These are phyloP conservation scores for Erigeron philadelphicus DNA, from an alignment of 140 eudicot genomes.

Conservation along the genomic window DNA sequence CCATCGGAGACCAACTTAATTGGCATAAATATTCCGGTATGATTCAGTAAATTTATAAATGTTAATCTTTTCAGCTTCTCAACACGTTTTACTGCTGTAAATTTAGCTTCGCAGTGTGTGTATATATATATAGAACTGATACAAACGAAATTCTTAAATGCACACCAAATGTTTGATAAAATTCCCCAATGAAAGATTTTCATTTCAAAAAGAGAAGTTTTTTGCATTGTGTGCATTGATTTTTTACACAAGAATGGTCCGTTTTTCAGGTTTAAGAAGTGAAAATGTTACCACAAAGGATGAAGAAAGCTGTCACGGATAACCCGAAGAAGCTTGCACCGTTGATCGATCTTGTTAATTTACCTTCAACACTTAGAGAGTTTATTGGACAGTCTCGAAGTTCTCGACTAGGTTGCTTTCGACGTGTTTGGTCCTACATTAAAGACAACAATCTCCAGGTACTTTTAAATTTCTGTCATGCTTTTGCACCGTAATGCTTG, in stretches of 20 bases:
- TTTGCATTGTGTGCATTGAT: slow-evolving; percentile 1
- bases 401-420: slow-evolving; percentile 75
- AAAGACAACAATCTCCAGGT: slow-evolving; percentile 92
- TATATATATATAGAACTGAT: background rate
- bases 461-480: background rate
- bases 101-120: background rate
- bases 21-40: slow-evolving; percentile 22
- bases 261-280: background rate
- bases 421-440: slow-evolving; percentile 85
- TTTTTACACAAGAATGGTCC: background rate
- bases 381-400: slow-evolving; percentile 84
- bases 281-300: slow-evolving; percentile 64
- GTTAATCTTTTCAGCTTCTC: background rate
- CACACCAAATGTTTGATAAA: slow-evolving; percentile 41
- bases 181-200: slow-evolving; percentile 16
- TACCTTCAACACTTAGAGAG: slow-evolving; percentile 70
- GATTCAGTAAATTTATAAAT: slow-evolving; percentile 13
- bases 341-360: slow-evolving; percentile 83
- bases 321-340: slow-evolving; percentile 85
- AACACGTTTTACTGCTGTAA: slow-evolving; percentile 10
- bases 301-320: slow-evolving; percentile 63
- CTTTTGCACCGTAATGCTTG: slow-evolving; percentile 5
- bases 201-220: background rate
- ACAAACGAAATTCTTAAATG: slow-evolving; percentile 1
- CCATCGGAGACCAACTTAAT: background rate